Evolutionary conservation across 202 grass and related monocot genomes (phyloP).

Genomic region (Dendrocalamus latiflorus): DNA sequence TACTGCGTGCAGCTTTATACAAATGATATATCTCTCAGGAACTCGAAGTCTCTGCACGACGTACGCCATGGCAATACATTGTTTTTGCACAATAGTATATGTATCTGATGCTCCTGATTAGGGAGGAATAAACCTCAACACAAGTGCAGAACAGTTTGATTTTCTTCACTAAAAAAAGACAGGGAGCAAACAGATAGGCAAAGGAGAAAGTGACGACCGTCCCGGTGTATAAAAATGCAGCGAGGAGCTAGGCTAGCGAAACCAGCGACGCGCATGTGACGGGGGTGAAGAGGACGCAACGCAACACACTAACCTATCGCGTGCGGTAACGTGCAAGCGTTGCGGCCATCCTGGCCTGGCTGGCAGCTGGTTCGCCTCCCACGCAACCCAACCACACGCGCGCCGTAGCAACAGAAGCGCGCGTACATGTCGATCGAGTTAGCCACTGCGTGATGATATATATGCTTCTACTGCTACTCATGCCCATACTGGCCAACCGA

Average conservation of each 20-base stretch:
- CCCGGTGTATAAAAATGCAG: neutral
- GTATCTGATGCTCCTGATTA: neutral
- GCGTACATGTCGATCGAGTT: neutral
- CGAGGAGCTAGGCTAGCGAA: neutral
- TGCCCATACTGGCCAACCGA: neutral
- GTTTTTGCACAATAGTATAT: neutral
- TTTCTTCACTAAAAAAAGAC: neutral
- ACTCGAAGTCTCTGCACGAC: neutral
- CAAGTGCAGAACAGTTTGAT: neutral
- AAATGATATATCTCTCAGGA: neutral
- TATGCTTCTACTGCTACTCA: neutral
- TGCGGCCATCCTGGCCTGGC: neutral
- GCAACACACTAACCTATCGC: neutral
- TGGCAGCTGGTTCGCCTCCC: neutral
- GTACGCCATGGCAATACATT: neutral
- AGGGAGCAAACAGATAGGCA: neutral
- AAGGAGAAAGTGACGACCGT: neutral
- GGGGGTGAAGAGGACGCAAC: neutral
- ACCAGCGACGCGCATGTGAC: slow-evolving; percentile 3
- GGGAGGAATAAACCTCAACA: neutral
- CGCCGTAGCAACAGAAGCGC: neutral
- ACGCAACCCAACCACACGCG: neutral
- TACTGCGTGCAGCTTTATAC: neutral
- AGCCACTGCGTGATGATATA: neutral
- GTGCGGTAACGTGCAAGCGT: neutral